A percentile compares a stretch with the other conserved stretches of the same genome.
Evolutionary conservation across 2,329 filamentous ascomycete species (phyloP).

Genomic region (Botrytis squamosa): DNA sequence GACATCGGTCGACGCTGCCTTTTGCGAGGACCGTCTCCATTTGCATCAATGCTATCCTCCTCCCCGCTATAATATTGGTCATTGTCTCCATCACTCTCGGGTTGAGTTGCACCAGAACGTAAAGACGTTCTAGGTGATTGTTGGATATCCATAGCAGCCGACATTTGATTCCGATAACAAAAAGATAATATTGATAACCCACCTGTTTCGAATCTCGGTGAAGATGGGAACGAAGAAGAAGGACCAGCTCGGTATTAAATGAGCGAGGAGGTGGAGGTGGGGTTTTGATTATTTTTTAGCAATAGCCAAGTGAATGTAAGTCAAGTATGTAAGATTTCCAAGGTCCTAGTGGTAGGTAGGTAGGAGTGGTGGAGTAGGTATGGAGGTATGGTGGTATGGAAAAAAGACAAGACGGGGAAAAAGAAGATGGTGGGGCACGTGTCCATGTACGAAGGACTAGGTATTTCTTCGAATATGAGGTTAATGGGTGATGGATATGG

Average conservation of each 20-base stretch:
- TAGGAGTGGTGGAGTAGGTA: no score
- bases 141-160: constrained; percentile 36
- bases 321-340: neutral
- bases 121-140: constrained; percentile 33
- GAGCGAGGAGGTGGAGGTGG: constrained; percentile 23
- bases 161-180: neutral
- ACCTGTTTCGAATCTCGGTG: constrained; percentile 31
- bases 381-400: no score
- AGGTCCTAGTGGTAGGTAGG: no score
- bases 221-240: constrained; percentile 31
- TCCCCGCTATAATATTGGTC: constrained; percentile 33
- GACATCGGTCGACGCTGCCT: constrained; percentile 48
- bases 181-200: constrained; percentile 2
- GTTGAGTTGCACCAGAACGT: constrained; percentile 31
- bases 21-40: constrained; percentile 43
- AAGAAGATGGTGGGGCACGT: neutral
- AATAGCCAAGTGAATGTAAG: neutral
- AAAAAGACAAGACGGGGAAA: neutral
- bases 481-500: no score
- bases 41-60: constrained; percentile 38
- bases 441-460: neutral
- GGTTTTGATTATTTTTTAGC: neutral
- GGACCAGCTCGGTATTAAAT: constrained; percentile 27
- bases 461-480: neutral
- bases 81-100: constrained; percentile 39